Evolutionary conservation across 257 asterid species (phyloP).

Genomic region (Nicotiana obtusifolia): DNA sequence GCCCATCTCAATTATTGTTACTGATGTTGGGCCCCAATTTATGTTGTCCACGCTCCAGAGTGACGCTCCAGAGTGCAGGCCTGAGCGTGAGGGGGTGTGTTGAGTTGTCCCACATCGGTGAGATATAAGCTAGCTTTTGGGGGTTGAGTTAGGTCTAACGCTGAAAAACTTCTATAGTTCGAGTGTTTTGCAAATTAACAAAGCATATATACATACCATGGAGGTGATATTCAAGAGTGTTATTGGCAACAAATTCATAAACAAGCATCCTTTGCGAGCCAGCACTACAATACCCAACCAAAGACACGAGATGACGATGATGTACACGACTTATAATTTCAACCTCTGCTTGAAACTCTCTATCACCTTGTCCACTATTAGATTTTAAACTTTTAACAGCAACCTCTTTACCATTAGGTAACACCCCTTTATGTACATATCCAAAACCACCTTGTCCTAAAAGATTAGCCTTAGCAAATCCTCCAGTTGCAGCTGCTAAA

Average conservation of each 20-base stretch:
- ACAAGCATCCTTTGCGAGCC: constrained; percentile 54
- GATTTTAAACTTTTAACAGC: constrained; percentile 54
- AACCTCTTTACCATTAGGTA: constrained; percentile 47
- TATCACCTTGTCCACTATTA: constrained; percentile 58
- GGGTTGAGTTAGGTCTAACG: no score
- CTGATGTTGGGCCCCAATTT: no score
- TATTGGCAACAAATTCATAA: constrained; percentile 51
- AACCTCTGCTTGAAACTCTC: constrained; percentile 64
- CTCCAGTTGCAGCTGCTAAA: constrained; percentile 42
- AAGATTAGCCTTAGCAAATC: constrained; percentile 27
- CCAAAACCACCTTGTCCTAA: constrained; percentile 68
- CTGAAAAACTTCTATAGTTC: neutral
- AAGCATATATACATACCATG: constrained; percentile 30
- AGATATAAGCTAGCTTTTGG: no score
- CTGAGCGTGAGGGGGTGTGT: no score
- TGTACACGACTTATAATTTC: constrained; percentile 61
- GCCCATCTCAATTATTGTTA: no score
- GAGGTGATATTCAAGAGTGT: constrained; percentile 52
- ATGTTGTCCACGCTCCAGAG: no score
- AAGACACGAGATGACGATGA: constrained; percentile 56
- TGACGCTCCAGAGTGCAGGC: no score
- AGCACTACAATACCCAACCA: constrained; percentile 56
- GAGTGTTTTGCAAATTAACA: neutral
- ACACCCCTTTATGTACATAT: constrained; percentile 48
- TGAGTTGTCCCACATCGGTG: no score